Evolutionary conservation across 371 early-diverging fungal genomes (phyloP).

Genomic region (Mortierella sp.): DNA sequence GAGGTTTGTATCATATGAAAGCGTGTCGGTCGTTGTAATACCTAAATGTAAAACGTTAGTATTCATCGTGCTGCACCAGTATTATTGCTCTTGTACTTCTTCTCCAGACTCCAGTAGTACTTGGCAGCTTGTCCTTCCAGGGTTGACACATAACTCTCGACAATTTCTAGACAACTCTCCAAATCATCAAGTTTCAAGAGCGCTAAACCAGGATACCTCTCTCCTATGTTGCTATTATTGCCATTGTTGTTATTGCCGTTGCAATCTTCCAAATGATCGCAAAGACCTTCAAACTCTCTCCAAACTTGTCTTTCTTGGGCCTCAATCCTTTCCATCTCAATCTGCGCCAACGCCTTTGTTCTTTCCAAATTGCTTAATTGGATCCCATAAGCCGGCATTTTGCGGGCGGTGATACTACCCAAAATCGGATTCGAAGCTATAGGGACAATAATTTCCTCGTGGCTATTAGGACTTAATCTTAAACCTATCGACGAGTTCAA

Average conservation of each 20-base stretch:
- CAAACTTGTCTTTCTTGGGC: slow-evolving; percentile 12
- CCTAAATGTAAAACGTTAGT: too few species aligned
- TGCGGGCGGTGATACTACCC: slow-evolving; percentile 10
- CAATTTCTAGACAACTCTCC: slow-evolving; percentile 7
- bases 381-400: slow-evolving; percentile 21
- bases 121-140: slow-evolving; percentile 10
- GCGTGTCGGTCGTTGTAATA: too few species aligned
- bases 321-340: slow-evolving; percentile 11
- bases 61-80: too few species aligned
- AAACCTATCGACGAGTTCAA: neutral
- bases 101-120: neutral
- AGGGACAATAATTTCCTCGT: slow-evolving; percentile 4
- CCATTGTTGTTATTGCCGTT: neutral
- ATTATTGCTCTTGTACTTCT: neutral
- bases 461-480: neutral
- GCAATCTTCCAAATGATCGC: slow-evolving; percentile 1
- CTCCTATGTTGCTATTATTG: neutral
- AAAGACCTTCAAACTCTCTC: slow-evolving; percentile 22
- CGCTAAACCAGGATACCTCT: slow-evolving; percentile 1
- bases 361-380: slow-evolving; percentile 13
- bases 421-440: neutral
- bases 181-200: slow-evolving; percentile 18
- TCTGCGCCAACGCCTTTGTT: slow-evolving; percentile 16
- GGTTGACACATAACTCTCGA: slow-evolving; percentile 13
- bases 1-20: too few species aligned